Conservation (phyloP, 352 stramenopile genomes). For the Albugo laibachii region DNA sequence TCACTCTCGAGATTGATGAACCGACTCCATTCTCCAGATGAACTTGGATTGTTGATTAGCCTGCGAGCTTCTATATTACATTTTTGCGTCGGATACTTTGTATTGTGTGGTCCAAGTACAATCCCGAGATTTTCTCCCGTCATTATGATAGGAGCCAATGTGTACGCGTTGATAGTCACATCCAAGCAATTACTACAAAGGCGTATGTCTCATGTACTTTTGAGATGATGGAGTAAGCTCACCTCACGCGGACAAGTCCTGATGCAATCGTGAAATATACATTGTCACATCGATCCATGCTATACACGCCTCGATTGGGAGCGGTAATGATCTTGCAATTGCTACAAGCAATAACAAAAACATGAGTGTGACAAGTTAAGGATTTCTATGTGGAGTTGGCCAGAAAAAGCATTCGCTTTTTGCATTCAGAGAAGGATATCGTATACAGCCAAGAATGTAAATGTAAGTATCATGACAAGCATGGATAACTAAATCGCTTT, state of each 20-base stretch:
- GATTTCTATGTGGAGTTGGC: constrained; percentile 2
- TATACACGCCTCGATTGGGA: constrained; percentile 82
- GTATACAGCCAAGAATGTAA: constrained; percentile 87
- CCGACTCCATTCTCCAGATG: constrained; percentile 27
- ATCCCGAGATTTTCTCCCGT: constrained; percentile 90
- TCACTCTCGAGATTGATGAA: constrained; percentile 54
- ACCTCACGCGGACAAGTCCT: constrained; percentile 77
- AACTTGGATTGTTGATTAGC: constrained; percentile 28
- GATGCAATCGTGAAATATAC: constrained; percentile 76
- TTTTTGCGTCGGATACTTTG: constrained; percentile 81
- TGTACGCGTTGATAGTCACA: constrained; percentile 83
- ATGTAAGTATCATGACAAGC: constrained; percentile 88
- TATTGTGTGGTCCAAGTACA: constrained; percentile 90
- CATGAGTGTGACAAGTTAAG: constrained; percentile 59
- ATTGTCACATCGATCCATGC: constrained; percentile 89
- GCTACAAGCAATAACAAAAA: constrained; percentile 84
- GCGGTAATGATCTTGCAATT: constrained; percentile 92
- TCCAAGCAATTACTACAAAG: constrained; percentile 85
- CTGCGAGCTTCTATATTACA: constrained; percentile 36
- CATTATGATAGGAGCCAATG: constrained; percentile 78
- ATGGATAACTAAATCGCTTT: constrained; percentile 65
- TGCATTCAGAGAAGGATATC: constrained; percentile 39
- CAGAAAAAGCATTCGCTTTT: too few relatives aligned
- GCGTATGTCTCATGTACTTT: background rate
- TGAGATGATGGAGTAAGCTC: background rate